Evolutionary conservation across 371 early-diverging fungal species (phyloP), one percentile per base, ranked within the genome.

Genomic region (Blyttiomyces sp.): DNA sequence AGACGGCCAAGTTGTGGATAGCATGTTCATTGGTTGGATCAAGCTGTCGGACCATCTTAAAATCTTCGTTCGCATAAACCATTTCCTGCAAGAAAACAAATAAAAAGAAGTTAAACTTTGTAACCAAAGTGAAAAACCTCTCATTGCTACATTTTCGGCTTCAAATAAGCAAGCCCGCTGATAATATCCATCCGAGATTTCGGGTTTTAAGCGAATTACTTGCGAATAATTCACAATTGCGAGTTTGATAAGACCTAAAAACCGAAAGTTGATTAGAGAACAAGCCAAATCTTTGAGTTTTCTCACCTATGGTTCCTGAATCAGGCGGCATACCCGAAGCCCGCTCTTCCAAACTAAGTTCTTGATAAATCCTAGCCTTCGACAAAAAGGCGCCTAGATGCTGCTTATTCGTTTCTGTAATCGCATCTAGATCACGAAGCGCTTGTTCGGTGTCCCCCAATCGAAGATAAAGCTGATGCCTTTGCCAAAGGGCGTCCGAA

Each of bases 11-110:
- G 55, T 80, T 74, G 36, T 71, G 64, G 11, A 80, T 72, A 9
- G 80, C 80, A 43, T 65, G 72, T 33, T 67, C 68, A 49, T 80
- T 80, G 35, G 62, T 54, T 1, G 80, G 80, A 49, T 80, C 80
- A 2, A 80, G 74, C 36, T 50, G 49, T n/a, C 80, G 64, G 26
- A 80, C 76, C 69, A 73, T 72, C 43, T 69, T 59, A 51, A 69
- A 76, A 58, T 80, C 80, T 57, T 80, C 76, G 49, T 74, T 76
- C 3, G 80, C 80, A 57, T 76, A 76, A 1, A 75, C 75, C 45
- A 56, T 63, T 71, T 80, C 80, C 73, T 73, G 34, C 9, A 23
- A 24, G 19, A 50, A 49, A 27, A 30, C n/a, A 48, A 49, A n/a
- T n/a, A n/a, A n/a, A n/a, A n/a, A n/a, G n/a, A n/a, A n/a, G n/a